Percentiles rank a stretch among this genome's conserved stretches.
phyloP scores from a whole-genome alignment of 148 eudicot species.

The Heliosperma pusillum region DNA sequence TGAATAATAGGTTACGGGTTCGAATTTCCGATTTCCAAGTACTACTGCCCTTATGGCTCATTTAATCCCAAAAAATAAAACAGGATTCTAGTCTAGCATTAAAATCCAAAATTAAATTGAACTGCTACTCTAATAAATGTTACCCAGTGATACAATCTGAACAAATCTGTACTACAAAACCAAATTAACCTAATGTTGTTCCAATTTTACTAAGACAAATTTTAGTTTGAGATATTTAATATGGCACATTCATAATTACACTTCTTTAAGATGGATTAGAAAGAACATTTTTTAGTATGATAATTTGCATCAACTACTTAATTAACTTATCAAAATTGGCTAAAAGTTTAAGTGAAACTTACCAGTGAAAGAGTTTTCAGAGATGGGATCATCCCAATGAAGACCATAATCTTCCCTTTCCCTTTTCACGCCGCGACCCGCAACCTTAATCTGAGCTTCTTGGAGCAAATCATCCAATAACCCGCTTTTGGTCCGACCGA shows the following conservation, averaged over 20 bases:
- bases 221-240: neutral
- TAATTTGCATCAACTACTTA: too few relatives aligned
- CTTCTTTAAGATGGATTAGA: too few relatives aligned
- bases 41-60: too few relatives aligned
- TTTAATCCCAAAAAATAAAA: too few relatives aligned
- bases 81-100: too few relatives aligned
- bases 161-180: neutral
- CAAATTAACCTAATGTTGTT: neutral
- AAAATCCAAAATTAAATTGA: neutral
- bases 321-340: too few relatives aligned
- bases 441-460: conserved; percentile 49
- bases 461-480: conserved; percentile 63
- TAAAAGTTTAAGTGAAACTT: conserved; percentile 13
- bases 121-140: neutral
- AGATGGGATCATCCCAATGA: conserved; percentile 43
- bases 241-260: neutral
- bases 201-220: neutral
- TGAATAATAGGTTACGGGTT: too few relatives aligned
- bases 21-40: too few relatives aligned
- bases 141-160: neutral
- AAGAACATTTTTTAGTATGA: neutral
- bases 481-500: conserved; percentile 54
- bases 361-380: conserved; percentile 52
- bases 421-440: conserved; percentile 25
- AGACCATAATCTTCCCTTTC: conserved; percentile 22